A percentile compares a stretch with the other conserved stretches of the same genome.
Evolutionary conservation across 441 rosid genomes (phyloP).

Genomic region (Euphorbia schlechtendalii): DNA sequence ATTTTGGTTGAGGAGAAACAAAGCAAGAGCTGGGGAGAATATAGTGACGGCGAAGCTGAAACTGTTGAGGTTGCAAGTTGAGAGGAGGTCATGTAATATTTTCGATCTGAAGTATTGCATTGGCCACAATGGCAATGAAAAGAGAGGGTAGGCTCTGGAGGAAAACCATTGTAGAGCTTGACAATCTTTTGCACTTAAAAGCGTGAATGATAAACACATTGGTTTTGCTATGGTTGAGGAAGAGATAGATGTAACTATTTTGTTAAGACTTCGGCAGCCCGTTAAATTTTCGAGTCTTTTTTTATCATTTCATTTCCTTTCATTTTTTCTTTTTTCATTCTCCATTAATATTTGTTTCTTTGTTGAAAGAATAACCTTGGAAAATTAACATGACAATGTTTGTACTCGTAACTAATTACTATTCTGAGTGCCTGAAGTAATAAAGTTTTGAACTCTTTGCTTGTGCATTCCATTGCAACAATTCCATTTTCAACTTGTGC

Average conservation of each 20-base stretch:
- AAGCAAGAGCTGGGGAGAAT: slow-evolving; percentile 76
- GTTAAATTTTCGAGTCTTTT: slow-evolving; percentile 11
- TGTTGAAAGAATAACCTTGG: slow-evolving; percentile 17
- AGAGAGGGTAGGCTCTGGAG: slow-evolving; percentile 14
- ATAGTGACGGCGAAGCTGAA: slow-evolving; percentile 74
- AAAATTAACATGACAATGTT: slow-evolving; percentile 17
- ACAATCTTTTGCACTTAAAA: slow-evolving; percentile 9
- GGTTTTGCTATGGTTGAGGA: slow-evolving; percentile 20
- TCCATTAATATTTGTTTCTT: not conserved
- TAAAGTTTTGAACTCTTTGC: slow-evolving; percentile 19
- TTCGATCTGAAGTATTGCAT: slow-evolving; percentile 12
- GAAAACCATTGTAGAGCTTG: slow-evolving; percentile 8
- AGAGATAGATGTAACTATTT: slow-evolving; percentile 9
- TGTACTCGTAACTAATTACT: slow-evolving; percentile 8
- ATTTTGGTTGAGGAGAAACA: slow-evolving; percentile 35
- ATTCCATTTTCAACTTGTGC: not conserved
- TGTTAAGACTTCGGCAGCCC: slow-evolving; percentile 11
- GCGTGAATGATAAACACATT: slow-evolving; percentile 21
- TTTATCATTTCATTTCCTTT: slow-evolving; percentile 4
- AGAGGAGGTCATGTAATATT: slow-evolving; percentile 25
- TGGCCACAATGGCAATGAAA: slow-evolving; percentile 14
- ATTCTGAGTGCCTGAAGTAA: slow-evolving; percentile 18
- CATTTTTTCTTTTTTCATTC: not conserved
- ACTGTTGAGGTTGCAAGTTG: slow-evolving; percentile 60
- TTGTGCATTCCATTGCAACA: not conserved